A percentile compares a stretch with the other conserved stretches of the same genome.
phyloP scores from a whole-genome alignment of 202 grass and related monocot genomes.

The Zizania palustris region DNA sequence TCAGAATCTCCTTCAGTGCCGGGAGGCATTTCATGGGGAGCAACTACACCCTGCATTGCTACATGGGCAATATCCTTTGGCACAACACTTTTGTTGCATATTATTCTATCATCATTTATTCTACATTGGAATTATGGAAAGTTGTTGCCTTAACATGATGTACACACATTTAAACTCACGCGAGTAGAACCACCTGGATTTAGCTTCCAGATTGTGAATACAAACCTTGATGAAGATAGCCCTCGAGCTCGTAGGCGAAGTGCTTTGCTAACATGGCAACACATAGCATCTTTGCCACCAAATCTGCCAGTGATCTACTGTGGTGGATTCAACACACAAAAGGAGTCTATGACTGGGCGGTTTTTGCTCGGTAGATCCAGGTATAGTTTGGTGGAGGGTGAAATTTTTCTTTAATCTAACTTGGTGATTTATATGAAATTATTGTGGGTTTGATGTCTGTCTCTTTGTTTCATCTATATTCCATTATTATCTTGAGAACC shows the following conservation, averaged over 20 bases:
- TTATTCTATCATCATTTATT: constrained; percentile 20
- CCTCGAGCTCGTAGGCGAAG: constrained; percentile 91
- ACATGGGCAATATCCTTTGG: constrained; percentile 99
- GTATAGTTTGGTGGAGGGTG: constrained; percentile 44
- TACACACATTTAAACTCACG: constrained; percentile 99
- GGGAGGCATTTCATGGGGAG: constrained; percentile 94
- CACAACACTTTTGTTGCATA: constrained; percentile 7
- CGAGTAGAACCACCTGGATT: constrained; percentile 91
- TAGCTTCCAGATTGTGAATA: constrained; percentile 99
- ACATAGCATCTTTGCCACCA: constrained; percentile 93
- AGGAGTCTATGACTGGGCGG: constrained; percentile 94
- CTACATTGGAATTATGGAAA: constrained; percentile 2
- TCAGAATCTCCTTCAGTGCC: constrained; percentile 97
- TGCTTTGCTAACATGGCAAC: constrained; percentile 96
- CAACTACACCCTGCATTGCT: constrained; percentile 78
- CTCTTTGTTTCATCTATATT: not conserved
- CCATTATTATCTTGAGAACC: not conserved
- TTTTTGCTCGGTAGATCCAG: constrained; percentile 99
- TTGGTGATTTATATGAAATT: constrained; percentile 9
- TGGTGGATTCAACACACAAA: constrained; percentile 95
- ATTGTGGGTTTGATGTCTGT: not conserved
- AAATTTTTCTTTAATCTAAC: constrained; percentile 6
- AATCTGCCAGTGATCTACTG: constrained; percentile 95
- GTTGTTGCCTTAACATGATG: constrained; percentile 85
- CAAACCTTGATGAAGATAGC: constrained; percentile 89